phyloP scores from a whole-genome alignment of 2,329 filamentous ascomycete species.

The Epichloe uncinata region DNA sequence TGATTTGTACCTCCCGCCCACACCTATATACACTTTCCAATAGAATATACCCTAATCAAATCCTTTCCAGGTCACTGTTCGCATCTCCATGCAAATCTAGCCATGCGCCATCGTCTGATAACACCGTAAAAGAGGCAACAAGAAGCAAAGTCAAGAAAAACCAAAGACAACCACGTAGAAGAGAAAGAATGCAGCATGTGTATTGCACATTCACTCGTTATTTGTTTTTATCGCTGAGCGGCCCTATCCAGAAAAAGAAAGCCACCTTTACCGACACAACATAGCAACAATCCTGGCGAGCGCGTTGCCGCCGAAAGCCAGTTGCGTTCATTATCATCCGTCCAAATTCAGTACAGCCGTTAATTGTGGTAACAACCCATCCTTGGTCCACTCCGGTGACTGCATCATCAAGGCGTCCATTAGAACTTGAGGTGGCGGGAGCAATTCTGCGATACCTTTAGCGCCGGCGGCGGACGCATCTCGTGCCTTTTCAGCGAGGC shows the following conservation, averaged over 20 bases:
- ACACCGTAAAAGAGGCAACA: conserved; percentile 1
- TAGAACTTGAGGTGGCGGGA: conserved; percentile 55
- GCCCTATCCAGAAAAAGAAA: not conserved
- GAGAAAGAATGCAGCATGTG: not conserved
- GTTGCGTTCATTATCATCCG: conserved; percentile 29
- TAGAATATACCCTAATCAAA: not conserved
- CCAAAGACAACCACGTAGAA: not conserved
- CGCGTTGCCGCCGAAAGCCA: not conserved
- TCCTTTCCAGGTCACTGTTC: conserved; percentile 7
- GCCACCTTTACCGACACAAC: not conserved
- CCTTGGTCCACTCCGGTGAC: conserved; percentile 46
- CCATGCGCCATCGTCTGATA: conserved; percentile 11
- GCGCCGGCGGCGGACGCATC: conserved; percentile 38
- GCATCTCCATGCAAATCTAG: conserved; percentile 11
- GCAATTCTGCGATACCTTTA: conserved; percentile 43
- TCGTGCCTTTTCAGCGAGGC: conserved; percentile 52
- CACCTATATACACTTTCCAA: conserved; percentile 13
- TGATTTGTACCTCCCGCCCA: conserved; percentile 12
- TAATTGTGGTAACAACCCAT: conserved; percentile 54
- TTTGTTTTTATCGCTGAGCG: not conserved
- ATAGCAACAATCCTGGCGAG: not conserved
- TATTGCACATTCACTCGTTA: not conserved
- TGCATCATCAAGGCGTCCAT: conserved; percentile 54
- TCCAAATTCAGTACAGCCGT: conserved; percentile 37
- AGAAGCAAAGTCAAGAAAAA: not conserved